A percentile compares a stretch with the other conserved stretches of the same genome.
Conservation (phyloP, 306 rosid genomes). For the Arachis hypogaea region DNA sequence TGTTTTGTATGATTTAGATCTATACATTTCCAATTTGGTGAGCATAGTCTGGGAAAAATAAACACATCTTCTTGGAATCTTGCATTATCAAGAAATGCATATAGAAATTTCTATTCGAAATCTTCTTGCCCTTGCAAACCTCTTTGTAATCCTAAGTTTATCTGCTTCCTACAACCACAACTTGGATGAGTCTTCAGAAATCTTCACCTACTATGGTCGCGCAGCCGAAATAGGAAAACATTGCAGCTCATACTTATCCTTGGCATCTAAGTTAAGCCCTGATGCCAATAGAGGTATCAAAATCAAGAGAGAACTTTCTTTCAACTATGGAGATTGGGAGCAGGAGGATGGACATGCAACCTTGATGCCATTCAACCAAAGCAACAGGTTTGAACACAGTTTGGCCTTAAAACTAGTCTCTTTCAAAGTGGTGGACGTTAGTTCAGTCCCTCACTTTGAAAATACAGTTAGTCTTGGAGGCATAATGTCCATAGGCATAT, state of each 20-base stretch:
- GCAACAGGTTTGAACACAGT: neutral
- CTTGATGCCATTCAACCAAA: conserved; percentile 29
- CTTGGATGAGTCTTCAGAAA: conserved; percentile 12
- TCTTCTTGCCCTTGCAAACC: neutral
- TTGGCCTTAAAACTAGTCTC: conserved; percentile 14
- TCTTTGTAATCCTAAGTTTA: neutral
- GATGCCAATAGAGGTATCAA: conserved; percentile 7
- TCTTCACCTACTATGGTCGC: conserved; percentile 1
- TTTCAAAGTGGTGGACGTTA: conserved; percentile 23
- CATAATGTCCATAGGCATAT: conserved; percentile 12
- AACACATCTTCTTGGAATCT: too few relatives aligned
- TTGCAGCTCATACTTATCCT: conserved; percentile 9
- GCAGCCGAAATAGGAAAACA: conserved; percentile 26
- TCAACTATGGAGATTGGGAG: conserved; percentile 30
- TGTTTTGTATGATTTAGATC: neutral
- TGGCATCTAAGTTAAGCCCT: conserved; percentile 4
- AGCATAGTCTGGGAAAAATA: too few relatives aligned
- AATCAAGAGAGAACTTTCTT: conserved; percentile 18
- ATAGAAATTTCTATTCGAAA: conserved; percentile 1
- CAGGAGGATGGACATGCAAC: conserved; percentile 17
- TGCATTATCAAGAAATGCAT: conserved; percentile 3
- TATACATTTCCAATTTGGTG: too few relatives aligned
- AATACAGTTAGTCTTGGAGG: conserved; percentile 31
- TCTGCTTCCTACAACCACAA: conserved; percentile 14
- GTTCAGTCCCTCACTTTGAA: conserved; percentile 12